Evolutionary conservation across 2,329 filamentous ascomycete species (phyloP).

Genomic region (Esteya vermicola): DNA sequence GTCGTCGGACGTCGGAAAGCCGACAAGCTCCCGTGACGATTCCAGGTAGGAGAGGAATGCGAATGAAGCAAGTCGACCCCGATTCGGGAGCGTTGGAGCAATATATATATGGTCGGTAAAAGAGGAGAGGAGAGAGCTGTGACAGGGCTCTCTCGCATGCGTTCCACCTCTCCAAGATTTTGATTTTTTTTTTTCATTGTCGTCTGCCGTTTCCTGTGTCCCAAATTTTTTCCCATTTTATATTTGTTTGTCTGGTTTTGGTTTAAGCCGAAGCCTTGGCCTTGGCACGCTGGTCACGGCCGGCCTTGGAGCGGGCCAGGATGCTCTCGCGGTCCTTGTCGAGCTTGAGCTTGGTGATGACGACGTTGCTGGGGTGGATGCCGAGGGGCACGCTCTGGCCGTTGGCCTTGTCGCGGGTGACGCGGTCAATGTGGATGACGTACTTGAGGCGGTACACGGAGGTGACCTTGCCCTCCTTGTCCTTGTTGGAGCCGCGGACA

Average conservation of each 20-base stretch:
- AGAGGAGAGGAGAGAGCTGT: background rate
- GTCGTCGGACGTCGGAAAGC: no score
- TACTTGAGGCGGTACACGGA: constrained; percentile 98
- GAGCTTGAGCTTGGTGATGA: constrained; percentile 98
- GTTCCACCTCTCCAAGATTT: no score
- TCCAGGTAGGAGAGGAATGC: no score
- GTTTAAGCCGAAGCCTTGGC: constrained; percentile 43
- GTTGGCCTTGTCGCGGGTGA: constrained; percentile 93
- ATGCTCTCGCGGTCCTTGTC: constrained; percentile 89
- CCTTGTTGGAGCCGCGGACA: constrained; percentile 89
- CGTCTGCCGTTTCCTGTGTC: no score
- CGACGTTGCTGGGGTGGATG: constrained; percentile 91
- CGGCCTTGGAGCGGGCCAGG: constrained; percentile 69
- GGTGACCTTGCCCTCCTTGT: constrained; percentile 95
- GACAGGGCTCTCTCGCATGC: background rate
- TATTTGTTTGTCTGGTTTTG: constrained; percentile 3
- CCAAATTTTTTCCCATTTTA: no score
- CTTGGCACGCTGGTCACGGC: constrained; percentile 64
- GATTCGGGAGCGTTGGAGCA: no score
- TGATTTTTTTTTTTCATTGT: constrained; percentile 17
- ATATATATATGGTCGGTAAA: no score
- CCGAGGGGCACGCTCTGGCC: constrained; percentile 91
- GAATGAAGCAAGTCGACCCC: no score
- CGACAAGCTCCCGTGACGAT: no score
- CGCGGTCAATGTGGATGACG: constrained; percentile 91